Percentiles rank a stretch among this genome's conserved stretches.
phyloP scores from a whole-genome alignment of 306 rosid species.

The Ormosia emarginata region DNA sequence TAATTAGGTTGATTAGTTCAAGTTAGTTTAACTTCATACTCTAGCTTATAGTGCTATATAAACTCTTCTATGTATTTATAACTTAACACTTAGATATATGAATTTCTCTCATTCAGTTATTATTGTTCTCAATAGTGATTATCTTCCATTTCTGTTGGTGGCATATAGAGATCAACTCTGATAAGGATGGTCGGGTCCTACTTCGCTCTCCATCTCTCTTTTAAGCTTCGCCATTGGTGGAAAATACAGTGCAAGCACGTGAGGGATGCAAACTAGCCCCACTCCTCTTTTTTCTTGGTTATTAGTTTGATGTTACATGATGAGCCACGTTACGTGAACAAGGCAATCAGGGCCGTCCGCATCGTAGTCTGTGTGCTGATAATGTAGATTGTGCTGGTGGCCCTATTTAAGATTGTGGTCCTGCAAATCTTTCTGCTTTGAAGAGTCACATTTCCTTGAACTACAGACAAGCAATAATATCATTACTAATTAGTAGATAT shows the following conservation, averaged over 20 bases:
- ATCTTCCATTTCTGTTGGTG: constrained; percentile 27
- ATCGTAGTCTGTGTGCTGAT: background rate
- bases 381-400: background rate
- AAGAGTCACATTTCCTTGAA: background rate
- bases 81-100: too few relatives aligned
- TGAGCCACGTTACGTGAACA: constrained; percentile 34
- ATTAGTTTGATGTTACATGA: constrained; percentile 1
- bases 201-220: background rate
- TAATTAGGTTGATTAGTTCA: too few relatives aligned
- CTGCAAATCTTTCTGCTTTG: background rate
- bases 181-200: constrained; percentile 19
- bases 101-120: too few relatives aligned
- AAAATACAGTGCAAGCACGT: constrained; percentile 33
- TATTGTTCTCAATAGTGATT: too few relatives aligned
- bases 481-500: background rate
- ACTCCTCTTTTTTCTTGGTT: constrained; percentile 20
- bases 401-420: constrained; percentile 12
- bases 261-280: constrained; percentile 41
- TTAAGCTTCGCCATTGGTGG: constrained; percentile 34
- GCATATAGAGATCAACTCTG: constrained; percentile 31
- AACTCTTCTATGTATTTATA: too few relatives aligned
- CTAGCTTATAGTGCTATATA: too few relatives aligned
- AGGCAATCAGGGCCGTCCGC: constrained; percentile 12
- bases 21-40: too few relatives aligned
- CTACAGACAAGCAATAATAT: background rate